Evolutionary conservation across 768 basidiomycete species (phyloP), one percentile per base, ranked within the genome.

Genomic region (Crassisporium funariophilum): DNA sequence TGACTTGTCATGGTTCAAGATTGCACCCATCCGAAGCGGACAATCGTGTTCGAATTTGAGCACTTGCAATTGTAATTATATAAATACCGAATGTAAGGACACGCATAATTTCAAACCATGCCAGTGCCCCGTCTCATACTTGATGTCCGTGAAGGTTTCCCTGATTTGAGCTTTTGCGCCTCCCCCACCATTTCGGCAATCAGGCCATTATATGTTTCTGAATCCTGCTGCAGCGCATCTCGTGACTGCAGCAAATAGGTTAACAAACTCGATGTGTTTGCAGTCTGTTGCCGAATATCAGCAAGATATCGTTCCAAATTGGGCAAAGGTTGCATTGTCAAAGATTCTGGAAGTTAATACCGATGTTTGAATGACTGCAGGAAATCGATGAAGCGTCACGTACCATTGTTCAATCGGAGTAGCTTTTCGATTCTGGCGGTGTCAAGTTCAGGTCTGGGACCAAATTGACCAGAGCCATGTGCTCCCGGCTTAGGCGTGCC

Each of bases 131-230:
- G 49, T 51, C 61, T 73, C 51, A 75, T 74, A 53, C 58, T 69
- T 22, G 75, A 70, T 50, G 68, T 62, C 17, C 63, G 56, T 20
- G 52, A 48, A 49, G 71, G 72, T 55, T 84, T 88, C 12, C 81
- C 80, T 5, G 81, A 81, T 60, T 88, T 90, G 44, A 83, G 75
- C 66, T 88, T 91, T 62, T 91, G 89, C 24, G 94, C 93, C 65
- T 95, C 91, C 34, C 83, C 83, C n/a, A 97, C 91, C 40, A 97
- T 72, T 61, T 92, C 92, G 20, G 86, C 94, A 49, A 97, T 97
- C 47, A 94, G 74, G 12, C 83, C 86, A 65, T 97, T 95, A 59
- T 92, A 93, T 20, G 84, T 88, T 71, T 97, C 87, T 27, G 84
- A 86, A 61, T 91, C 89, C 67, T 93, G 91, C 64, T 91, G 88